Evolutionary conservation across 2,329 filamentous ascomycete genomes (phyloP), one percentile per base, ranked within the genome.

Genomic region (Aplosporella prunicola): DNA sequence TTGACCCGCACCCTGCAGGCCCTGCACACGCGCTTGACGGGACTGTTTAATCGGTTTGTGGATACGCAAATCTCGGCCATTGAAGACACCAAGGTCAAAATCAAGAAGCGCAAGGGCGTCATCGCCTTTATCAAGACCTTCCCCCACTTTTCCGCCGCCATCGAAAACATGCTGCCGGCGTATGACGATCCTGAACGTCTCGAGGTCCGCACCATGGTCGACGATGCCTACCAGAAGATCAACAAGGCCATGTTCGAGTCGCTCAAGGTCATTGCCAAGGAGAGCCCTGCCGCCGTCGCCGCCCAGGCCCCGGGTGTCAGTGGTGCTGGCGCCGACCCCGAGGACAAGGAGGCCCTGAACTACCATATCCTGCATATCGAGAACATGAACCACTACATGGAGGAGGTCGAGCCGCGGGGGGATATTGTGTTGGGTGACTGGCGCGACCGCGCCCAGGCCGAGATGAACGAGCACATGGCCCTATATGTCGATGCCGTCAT

Each of bases 31-130:
- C 75, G 74, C 27, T 68, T 96, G 13, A 76, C 82, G 47, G 72
- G 74, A 2, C 74, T 84, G 3, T 95, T 94, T 64, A 78, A 73
- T 43, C 86, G 84, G 45, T 95, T 96, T 50, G 78, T 96, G 7
- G 89, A 96, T 47, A 86, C 94, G 46, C 91, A 98, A 57, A 82
- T 96, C 42, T 83, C 85, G 17, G 88, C 87, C 5, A 94, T 96
- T 45, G 91, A 96, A 62, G 91, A 96, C 44, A 96, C 88, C 25
- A 96, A 96, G 62, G 89, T 98, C 58, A 95, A 95, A 68, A 87
- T 95, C 62, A 95, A 94, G 69, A 96, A 96, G 69, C 82, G 91
- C 48, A 95, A 93, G 64, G 89, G 91, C 9, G 85, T 98, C 40
- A 95, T 96, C 51, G 80, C 80, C 11, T 96, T 96, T 60, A 89